These are phyloP conservation scores for Huntiella decipiens DNA, from an alignment of 2,329 filamentous ascomycete species.

Conservation along the genomic window DNA sequence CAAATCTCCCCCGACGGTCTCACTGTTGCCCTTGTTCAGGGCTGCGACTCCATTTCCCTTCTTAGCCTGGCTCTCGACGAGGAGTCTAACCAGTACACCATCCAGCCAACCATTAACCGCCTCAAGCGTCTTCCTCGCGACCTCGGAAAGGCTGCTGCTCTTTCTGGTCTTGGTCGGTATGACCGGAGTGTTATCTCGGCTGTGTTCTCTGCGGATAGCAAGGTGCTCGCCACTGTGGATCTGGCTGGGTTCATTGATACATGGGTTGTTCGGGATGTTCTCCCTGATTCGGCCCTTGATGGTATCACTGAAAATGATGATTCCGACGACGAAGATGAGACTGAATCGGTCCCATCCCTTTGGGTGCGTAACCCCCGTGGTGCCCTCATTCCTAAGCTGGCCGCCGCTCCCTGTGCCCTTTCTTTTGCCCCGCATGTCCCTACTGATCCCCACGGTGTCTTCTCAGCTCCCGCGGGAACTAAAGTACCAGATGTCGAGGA, in stretches of 20 bases:
- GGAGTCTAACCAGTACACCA: slow-evolving; percentile 11
- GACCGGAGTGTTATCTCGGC: slow-evolving; percentile 55
- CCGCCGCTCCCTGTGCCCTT: slow-evolving; percentile 43
- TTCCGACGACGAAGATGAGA: slow-evolving; percentile 20
- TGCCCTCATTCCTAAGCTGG: slow-evolving; percentile 48
- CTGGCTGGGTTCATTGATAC: slow-evolving; percentile 72
- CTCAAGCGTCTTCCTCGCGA: slow-evolving; percentile 34
- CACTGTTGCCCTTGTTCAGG: slow-evolving; percentile 49
- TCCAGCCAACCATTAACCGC: slow-evolving; percentile 24
- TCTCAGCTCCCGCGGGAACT: slow-evolving; percentile 12
- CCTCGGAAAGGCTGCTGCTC: slow-evolving; percentile 33
- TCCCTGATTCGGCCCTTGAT: slow-evolving; percentile 17
- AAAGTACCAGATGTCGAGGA: slow-evolving; percentile 20
- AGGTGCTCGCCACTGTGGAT: slow-evolving; percentile 60
- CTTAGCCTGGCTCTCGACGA: slow-evolving; percentile 22
- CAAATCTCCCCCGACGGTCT: slow-evolving; percentile 49
- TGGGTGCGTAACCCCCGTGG: slow-evolving; percentile 62
- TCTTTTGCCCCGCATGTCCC: slow-evolving; percentile 42
- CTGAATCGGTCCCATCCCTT: slow-evolving; percentile 23
- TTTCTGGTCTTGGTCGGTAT: slow-evolving; percentile 56
- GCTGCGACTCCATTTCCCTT: slow-evolving; percentile 38
- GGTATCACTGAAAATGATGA: slow-evolving; percentile 19
- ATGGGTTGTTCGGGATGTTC: slow-evolving; percentile 47
- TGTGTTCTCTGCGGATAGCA: slow-evolving; percentile 64
- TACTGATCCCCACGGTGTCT: slow-evolving; percentile 13